A percentile compares a stretch with the other conserved stretches of the same genome.
These are phyloP conservation scores for Kodamaea fukazawae DNA, from an alignment of 805 yeast genomes.

Conservation along the genomic window DNA sequence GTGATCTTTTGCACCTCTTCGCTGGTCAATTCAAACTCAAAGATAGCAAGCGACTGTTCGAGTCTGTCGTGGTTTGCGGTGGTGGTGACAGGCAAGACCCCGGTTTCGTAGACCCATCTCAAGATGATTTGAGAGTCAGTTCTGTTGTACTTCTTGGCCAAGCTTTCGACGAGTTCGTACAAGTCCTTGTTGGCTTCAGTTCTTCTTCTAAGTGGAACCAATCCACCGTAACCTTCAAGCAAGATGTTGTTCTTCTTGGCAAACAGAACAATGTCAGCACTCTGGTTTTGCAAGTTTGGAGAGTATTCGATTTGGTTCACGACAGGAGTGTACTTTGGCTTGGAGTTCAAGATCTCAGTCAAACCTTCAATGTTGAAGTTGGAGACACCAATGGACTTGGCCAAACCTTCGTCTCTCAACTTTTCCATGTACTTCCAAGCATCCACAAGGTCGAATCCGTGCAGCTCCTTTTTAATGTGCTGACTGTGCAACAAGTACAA, in stretches of 20 bases:
- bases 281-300: conserved; percentile 79
- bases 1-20: conserved; percentile 77
- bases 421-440: conserved; percentile 77
- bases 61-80: conserved; percentile 67
- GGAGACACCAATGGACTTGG: conserved; percentile 78
- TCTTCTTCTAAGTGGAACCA: conserved; percentile 78
- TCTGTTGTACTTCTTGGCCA: conserved; percentile 55
- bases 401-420: conserved; percentile 59
- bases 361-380: conserved; percentile 69
- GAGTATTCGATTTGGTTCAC: conserved; percentile 88
- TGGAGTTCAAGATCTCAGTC: conserved; percentile 64
- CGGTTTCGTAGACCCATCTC: conserved; percentile 84
- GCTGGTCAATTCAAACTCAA: conserved; percentile 49
- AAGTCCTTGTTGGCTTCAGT: conserved; percentile 55
- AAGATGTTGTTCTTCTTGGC: conserved; percentile 53
- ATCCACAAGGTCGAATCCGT: conserved; percentile 37
- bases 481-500: conserved; percentile 53
- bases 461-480: conserved; percentile 25
- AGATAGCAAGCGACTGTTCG: conserved; percentile 54
- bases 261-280: conserved; percentile 70
- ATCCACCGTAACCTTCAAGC: conserved; percentile 73
- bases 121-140: conserved; percentile 67
- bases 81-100: conserved; percentile 76
- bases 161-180: conserved; percentile 46
- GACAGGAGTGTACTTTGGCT: conserved; percentile 65